Percentiles rank a stretch among this genome's conserved stretches.
Conservation (phyloP, 2,329 filamentous ascomycete species). For the Microcyclospora tardicrescens region DNA sequence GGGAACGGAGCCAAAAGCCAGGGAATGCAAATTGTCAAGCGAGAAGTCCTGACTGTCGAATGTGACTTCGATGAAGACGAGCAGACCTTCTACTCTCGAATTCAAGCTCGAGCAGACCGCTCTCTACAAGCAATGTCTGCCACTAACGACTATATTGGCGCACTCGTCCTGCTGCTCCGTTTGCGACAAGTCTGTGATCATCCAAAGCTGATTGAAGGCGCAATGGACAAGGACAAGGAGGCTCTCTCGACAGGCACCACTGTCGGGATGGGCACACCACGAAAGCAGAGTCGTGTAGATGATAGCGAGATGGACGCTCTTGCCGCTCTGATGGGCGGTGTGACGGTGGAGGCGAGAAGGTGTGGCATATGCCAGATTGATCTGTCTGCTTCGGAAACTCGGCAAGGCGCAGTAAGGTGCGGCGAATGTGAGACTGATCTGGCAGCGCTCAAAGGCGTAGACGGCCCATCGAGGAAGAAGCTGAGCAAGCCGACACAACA, state of each 20-base stretch:
- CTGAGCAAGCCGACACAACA: slow-evolving; percentile 30
- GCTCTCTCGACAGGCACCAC: slow-evolving; percentile 48
- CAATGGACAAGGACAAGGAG: slow-evolving; percentile 78
- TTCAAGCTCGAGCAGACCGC: slow-evolving; percentile 74
- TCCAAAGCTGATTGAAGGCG: slow-evolving; percentile 71
- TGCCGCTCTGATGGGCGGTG: slow-evolving; percentile 71
- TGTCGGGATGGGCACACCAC: slow-evolving; percentile 21
- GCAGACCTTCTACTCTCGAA: slow-evolving; percentile 68
- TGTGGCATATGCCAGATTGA: slow-evolving; percentile 74
- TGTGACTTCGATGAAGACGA: slow-evolving; percentile 70
- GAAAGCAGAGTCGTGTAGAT: slow-evolving; percentile 34
- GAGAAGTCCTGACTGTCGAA: slow-evolving; percentile 70
- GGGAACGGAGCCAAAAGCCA: slow-evolving; percentile 47
- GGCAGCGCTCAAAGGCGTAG: slow-evolving; percentile 34
- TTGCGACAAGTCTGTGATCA: slow-evolving; percentile 92
- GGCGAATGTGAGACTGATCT: slow-evolving; percentile 64
- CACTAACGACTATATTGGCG: slow-evolving; percentile 79
- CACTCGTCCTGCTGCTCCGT: slow-evolving; percentile 79
- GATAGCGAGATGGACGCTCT: slow-evolving; percentile 65
- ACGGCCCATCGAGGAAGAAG: slow-evolving; percentile 21
- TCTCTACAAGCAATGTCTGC: slow-evolving; percentile 84
- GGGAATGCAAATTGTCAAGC: slow-evolving; percentile 81
- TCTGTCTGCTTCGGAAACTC: slow-evolving; percentile 45
- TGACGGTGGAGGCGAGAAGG: slow-evolving; percentile 63
- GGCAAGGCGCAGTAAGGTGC: slow-evolving; percentile 48